Conservation (phyloP, 306 rosid species). For the Vigna reflexopilosa region DNA sequence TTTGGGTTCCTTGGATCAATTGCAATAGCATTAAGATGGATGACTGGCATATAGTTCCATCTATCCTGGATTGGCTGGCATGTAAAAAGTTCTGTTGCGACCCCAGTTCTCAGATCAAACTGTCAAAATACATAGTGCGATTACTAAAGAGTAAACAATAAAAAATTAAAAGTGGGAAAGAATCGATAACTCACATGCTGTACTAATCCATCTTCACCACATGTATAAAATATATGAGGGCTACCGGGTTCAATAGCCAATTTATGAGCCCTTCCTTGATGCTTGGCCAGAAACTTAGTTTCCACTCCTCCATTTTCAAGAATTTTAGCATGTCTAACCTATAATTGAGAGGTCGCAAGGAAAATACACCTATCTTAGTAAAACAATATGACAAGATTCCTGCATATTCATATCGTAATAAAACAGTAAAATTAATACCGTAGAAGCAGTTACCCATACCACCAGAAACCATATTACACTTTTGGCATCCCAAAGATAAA, state of each 20-base stretch:
- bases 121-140: conserved; percentile 50
- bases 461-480: conserved; percentile 4
- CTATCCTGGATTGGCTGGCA: conserved; percentile 68
- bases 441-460: background rate
- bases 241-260: conserved; percentile 97
- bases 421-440: background rate
- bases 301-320: conserved; percentile 63
- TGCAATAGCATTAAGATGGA: conserved; percentile 84
- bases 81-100: conserved; percentile 76
- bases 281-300: conserved; percentile 62
- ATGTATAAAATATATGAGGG: conserved; percentile 84
- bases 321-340: conserved; percentile 88
- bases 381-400: conserved; percentile 16
- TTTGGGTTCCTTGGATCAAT: conserved; percentile 97
- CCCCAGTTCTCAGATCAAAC: conserved; percentile 89
- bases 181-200: conserved; percentile 80
- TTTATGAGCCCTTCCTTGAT: conserved; percentile 88
- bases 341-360: conserved; percentile 46
- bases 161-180: conserved; percentile 26
- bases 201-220: conserved; percentile 97
- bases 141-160: conserved; percentile 2
- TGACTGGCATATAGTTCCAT: conserved; percentile 51
- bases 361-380: conserved; percentile 35
- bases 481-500: background rate
- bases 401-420: background rate